Conservation (phyloP, 2,329 filamentous ascomycete genomes). For the Diaporthe capsici region DNA sequence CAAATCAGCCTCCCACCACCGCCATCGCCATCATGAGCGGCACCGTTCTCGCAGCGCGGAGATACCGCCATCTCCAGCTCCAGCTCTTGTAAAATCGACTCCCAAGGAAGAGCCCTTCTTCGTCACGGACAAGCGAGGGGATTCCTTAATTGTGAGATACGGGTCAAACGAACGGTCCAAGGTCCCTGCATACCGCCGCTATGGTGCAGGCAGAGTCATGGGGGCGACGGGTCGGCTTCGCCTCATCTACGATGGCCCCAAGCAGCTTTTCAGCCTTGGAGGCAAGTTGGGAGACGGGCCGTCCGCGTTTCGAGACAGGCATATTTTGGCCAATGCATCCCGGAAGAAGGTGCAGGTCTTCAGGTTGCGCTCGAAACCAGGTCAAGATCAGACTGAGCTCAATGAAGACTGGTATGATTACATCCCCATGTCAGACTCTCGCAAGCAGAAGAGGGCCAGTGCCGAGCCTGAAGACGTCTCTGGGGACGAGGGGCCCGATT, state of each 20-base stretch:
- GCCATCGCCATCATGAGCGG: slow-evolving; percentile 35
- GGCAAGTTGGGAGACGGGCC: slow-evolving; percentile 55
- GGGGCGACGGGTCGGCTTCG: slow-evolving; percentile 72
- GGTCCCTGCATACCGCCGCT: slow-evolving; percentile 79
- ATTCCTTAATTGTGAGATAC: slow-evolving; percentile 81
- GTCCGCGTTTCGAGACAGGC: slow-evolving; percentile 60
- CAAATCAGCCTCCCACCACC: slow-evolving; percentile 30
- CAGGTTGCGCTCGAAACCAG: slow-evolving; percentile 51
- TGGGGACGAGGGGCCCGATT: slow-evolving; percentile 65
- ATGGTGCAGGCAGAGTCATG: slow-evolving; percentile 78
- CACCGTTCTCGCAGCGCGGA: slow-evolving; percentile 39
- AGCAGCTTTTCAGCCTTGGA: slow-evolving; percentile 67
- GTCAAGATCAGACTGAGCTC: slow-evolving; percentile 20
- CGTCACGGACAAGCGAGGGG: slow-evolving; percentile 80
- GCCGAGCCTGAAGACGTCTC: slow-evolving; percentile 55
- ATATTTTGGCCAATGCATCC: slow-evolving; percentile 60
- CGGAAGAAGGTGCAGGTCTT: slow-evolving; percentile 57
- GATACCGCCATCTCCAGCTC: not conserved
- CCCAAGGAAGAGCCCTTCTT: slow-evolving; percentile 57
- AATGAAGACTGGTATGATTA: slow-evolving; percentile 56
- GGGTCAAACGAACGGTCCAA: slow-evolving; percentile 80
- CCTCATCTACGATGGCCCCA: slow-evolving; percentile 76
- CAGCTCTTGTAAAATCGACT: not conserved
- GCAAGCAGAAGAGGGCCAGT: slow-evolving; percentile 53
- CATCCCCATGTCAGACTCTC: slow-evolving; percentile 59